Percentiles rank a stretch among this genome's conserved stretches.
Evolutionary conservation across 495 filamentous ascomycete genomes (phyloP).

Genomic region (Talaromyces proteolyticus): DNA sequence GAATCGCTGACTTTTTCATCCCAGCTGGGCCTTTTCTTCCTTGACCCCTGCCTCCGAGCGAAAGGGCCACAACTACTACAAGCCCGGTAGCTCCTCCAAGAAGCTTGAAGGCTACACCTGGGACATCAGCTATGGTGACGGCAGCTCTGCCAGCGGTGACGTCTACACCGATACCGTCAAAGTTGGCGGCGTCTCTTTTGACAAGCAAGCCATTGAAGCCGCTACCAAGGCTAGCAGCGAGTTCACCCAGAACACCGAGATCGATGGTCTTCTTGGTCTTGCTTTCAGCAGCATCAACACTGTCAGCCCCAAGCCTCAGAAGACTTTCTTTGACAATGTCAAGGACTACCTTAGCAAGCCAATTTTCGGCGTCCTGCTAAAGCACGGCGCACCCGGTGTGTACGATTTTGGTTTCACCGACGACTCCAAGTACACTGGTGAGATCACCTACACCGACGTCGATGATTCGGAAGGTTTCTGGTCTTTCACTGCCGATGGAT

Average conservation of each 20-base stretch:
- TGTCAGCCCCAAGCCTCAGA: conserved; percentile 52
- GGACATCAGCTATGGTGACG: conserved; percentile 68
- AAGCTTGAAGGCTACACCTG: conserved; percentile 50
- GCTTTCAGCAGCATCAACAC: conserved; percentile 70
- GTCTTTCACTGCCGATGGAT: conserved; percentile 60
- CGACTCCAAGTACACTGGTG: conserved; percentile 45
- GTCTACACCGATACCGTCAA: conserved; percentile 67
- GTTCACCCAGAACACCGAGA: conserved; percentile 53
- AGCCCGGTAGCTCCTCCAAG: conserved; percentile 41
- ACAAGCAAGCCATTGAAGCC: conserved; percentile 62
- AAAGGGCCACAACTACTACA: conserved; percentile 38
- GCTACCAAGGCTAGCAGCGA: conserved; percentile 52
- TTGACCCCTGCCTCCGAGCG: not conserved
- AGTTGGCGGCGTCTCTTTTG: conserved; percentile 57
- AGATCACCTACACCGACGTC: conserved; percentile 30
- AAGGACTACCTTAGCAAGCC: conserved; percentile 46
- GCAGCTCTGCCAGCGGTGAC: conserved; percentile 54
- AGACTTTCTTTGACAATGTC: conserved; percentile 74
- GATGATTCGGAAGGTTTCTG: conserved; percentile 61
- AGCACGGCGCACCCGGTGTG: conserved; percentile 53
- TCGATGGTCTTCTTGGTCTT: conserved; percentile 69
- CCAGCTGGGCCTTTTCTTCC: conserved; percentile 1
- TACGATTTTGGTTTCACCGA: conserved; percentile 77
- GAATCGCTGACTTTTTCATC: not conserved
- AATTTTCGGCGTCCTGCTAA: conserved; percentile 64